Evolutionary conservation across 176 grass and related monocot genomes (phyloP), one percentile per base, ranked within the genome.

Genomic region (Alloteropsis semialata): DNA sequence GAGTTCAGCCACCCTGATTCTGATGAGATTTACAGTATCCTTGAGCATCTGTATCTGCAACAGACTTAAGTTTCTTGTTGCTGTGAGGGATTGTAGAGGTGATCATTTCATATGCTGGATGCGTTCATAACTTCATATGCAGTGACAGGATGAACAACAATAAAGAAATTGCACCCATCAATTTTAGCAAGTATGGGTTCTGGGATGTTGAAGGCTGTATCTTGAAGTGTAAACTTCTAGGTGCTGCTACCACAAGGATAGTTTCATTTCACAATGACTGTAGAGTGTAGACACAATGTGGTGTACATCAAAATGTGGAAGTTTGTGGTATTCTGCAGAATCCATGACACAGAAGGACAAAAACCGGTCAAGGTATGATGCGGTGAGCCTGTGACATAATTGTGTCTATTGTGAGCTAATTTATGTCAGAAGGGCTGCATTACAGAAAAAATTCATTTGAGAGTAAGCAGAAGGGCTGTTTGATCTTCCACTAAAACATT

Each of bases 31-130:
- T 86, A 58, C 58, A 54, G 37, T 36, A 59, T 66, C 51, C 72
- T 90, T 33, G 81, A 77, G 32, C 82, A 90, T 76, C 42, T 93
- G 12, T 88, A 87, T 76, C 43, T 90, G 25, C 79, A 90, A 25
- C 19, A 72, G 19, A 37, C 17, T 22, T 84, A 92, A 77, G 42
- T 11, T 65, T 84, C 10, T n/a, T 65, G 24, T 50, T 77, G 1
- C 53, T 82, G 8, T 53, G 10, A 42, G 71, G 8, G 9, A 67
- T 1, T 68, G 0, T 39, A 34, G 8, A 65, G 45, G 45, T 74
- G 12, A 5, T 12, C 7, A 63, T 34, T 79, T 69, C 54, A 30
- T 76, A 77, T 75, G 10, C 45, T 65, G 18, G 19, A 45, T 80
- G 45, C 61, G 32, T 36, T 54, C 19, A 17, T 41, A 37, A 25